Evolutionary conservation across 129 eudicot genomes (phyloP), one percentile per base, ranked within the genome.

Genomic region (Centaurea solstitialis): DNA sequence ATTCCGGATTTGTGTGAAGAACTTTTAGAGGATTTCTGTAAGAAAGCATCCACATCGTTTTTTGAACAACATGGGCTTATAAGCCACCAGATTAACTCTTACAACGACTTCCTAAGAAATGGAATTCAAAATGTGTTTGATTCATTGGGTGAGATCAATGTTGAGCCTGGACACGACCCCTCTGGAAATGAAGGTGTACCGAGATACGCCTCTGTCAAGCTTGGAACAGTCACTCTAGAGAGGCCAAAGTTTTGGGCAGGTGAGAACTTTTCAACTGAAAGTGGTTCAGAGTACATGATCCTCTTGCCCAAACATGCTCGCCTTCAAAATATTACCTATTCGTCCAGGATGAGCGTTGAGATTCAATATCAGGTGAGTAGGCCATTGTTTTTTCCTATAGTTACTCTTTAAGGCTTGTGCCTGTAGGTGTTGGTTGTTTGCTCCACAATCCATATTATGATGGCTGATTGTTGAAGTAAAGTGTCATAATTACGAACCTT

Each of bases 311-410:
- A 93, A 50, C 99, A 94, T 82, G 97, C 99, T 10, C 97, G 97
- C 79, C 94, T 94, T 62, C 99, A 94, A 84, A 90, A 92, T 81
- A 92, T 94, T 91, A 94, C 99, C 7, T 94, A 94, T 84, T 89
- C 99, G 5, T 81, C 99, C 73, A 87, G 88, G 76, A 89, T 94
- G 84, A 89, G 81, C 40, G 94, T 94, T 21, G 80, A 92, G 39
- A 77, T 88, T 53, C 89, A 85, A 23, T 76, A 80, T 73, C 86
- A 94, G 97, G 98, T 94, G 64, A 57, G 78, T 73, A 33, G 17
- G 15, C 78, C 37, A 11, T 28, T 43, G 13, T 22, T 76, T 76
- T 57, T 66, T 75, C 28, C 70, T 37, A 11, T 38, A 81, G n/a
- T 17, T 13, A 47, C n/a, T 47, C 59, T 47, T 47, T 4, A 47